Conservation (phyloP, 2,329 filamentous ascomycete genomes). For the Hymenoscyphus fraxineus region DNA sequence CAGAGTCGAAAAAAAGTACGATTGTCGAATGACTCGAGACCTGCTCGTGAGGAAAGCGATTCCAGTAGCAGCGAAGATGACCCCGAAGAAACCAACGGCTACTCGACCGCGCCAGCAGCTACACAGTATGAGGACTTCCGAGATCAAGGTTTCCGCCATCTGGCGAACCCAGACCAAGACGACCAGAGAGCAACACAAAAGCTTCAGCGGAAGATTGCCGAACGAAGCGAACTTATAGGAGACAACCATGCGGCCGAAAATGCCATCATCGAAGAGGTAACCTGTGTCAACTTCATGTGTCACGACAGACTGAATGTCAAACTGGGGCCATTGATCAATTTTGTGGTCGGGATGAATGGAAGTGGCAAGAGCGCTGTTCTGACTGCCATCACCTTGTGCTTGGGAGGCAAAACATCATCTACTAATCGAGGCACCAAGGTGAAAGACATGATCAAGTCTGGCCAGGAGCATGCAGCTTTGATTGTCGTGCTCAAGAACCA, state of each 20-base stretch:
- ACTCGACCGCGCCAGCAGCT: conserved; percentile 34
- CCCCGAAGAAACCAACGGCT: conserved; percentile 16
- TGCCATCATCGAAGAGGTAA: conserved; percentile 83
- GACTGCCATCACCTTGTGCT: conserved; percentile 85
- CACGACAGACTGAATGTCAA: conserved; percentile 76
- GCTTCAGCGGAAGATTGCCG: conserved; percentile 58
- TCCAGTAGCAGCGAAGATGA: conserved; percentile 30
- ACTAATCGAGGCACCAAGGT: conserved; percentile 90
- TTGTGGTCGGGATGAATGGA: conserved; percentile 95
- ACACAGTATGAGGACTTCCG: conserved; percentile 61
- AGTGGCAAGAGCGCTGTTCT: conserved; percentile 96
- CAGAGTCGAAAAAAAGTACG: conserved; percentile 42
- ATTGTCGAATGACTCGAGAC: conserved; percentile 27
- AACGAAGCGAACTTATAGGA: conserved; percentile 46
- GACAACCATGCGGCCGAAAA: conserved; percentile 75
- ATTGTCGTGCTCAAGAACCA: conserved; percentile 87
- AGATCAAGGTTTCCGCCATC: conserved; percentile 56
- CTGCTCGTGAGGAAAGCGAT: conserved; percentile 17
- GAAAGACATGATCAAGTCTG: conserved; percentile 88
- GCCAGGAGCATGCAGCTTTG: conserved; percentile 70
- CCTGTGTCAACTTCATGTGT: conserved; percentile 95
- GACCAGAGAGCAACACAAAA: conserved; percentile 64
- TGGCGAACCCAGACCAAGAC: conserved; percentile 54
- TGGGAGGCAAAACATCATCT: conserved; percentile 89
- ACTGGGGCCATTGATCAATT: conserved; percentile 94